Conservation (phyloP, 208 protist species). For the Angomonas ambiguus region DNA sequence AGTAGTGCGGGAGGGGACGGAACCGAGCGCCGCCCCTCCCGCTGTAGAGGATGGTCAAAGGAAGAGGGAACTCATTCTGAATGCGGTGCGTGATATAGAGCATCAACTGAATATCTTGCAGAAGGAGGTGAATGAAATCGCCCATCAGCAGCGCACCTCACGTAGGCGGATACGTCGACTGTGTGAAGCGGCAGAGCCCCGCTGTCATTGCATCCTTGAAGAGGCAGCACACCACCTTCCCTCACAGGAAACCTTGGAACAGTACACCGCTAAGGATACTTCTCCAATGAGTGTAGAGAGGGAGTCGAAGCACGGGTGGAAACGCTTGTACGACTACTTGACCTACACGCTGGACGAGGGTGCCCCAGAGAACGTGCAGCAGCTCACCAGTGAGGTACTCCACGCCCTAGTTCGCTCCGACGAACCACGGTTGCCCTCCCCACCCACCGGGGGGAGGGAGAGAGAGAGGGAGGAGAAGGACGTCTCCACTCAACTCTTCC, state of each 20-base stretch:
- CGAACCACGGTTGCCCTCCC: too few relatives aligned
- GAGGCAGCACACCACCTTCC: neutral
- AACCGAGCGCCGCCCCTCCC: slow-evolving; percentile 3
- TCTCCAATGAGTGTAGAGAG: too few relatives aligned
- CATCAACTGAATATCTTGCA: slow-evolving; percentile 42
- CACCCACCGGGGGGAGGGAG: neutral
- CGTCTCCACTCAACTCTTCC: neutral
- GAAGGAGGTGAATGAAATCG: slow-evolving; percentile 35
- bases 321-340: neutral
- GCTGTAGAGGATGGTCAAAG: slow-evolving; percentile 9
- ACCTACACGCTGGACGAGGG: neutral
- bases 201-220: neutral
- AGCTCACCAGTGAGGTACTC: neutral
- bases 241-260: too few relatives aligned
- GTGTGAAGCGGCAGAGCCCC: slow-evolving; percentile 14
- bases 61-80: slow-evolving; percentile 39
- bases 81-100: slow-evolving; percentile 45
- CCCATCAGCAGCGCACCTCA: slow-evolving; percentile 22
- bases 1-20: neutral
- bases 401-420: too few relatives aligned
- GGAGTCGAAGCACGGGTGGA: too few relatives aligned
- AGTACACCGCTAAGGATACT: too few relatives aligned
- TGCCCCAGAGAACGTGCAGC: neutral
- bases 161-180: slow-evolving; percentile 24
- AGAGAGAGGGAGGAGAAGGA: neutral